Evolutionary conservation across 352 stramenopile species (phyloP).

Genomic region (Globisporangium spinosum): DNA sequence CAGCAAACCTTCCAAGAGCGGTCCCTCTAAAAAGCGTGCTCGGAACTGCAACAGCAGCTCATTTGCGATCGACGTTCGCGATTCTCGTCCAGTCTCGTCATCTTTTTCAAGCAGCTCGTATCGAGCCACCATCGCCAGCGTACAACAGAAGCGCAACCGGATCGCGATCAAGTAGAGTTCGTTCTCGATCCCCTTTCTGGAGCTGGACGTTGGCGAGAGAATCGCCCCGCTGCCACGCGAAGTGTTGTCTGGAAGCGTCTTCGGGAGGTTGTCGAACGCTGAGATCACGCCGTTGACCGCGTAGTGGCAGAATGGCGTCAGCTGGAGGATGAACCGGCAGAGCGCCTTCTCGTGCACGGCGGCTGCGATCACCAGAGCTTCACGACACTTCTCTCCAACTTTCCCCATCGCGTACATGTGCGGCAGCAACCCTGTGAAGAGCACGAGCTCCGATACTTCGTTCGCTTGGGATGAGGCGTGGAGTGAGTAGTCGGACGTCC

Average conservation of each 20-base stretch:
- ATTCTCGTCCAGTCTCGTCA: slow-evolving; percentile 35
- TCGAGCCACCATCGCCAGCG: slow-evolving; percentile 74
- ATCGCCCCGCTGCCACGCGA: slow-evolving; percentile 2
- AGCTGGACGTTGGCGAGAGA: slow-evolving; percentile 17
- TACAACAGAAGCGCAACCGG: slow-evolving; percentile 81
- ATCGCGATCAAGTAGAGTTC: slow-evolving; percentile 59
- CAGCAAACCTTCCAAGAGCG: slow-evolving; percentile 61
- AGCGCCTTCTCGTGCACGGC: slow-evolving; percentile 71
- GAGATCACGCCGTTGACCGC: slow-evolving; percentile 81
- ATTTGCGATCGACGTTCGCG: slow-evolving; percentile 61
- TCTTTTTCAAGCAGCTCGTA: slow-evolving; percentile 57
- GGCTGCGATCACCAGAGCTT: slow-evolving; percentile 78
- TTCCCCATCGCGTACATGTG: slow-evolving; percentile 85
- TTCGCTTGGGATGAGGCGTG: slow-evolving; percentile 25
- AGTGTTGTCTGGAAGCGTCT: slow-evolving; percentile 39
- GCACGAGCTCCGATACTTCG: slow-evolving; percentile 70
- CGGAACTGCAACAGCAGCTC: slow-evolving; percentile 74
- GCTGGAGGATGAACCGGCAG: slow-evolving; percentile 77
- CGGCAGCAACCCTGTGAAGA: slow-evolving; percentile 78
- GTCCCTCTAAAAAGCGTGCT: slow-evolving; percentile 61
- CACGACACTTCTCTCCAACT: slow-evolving; percentile 78
- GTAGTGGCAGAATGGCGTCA: slow-evolving; percentile 87
- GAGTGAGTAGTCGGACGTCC: slow-evolving; percentile 24
- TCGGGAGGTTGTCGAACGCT: slow-evolving; percentile 75
- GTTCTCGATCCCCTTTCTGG: slow-evolving; percentile 31